phyloP scores from a whole-genome alignment of 1,284 basidiomycete genomes.

The Rhodotorula glutinis region DNA sequence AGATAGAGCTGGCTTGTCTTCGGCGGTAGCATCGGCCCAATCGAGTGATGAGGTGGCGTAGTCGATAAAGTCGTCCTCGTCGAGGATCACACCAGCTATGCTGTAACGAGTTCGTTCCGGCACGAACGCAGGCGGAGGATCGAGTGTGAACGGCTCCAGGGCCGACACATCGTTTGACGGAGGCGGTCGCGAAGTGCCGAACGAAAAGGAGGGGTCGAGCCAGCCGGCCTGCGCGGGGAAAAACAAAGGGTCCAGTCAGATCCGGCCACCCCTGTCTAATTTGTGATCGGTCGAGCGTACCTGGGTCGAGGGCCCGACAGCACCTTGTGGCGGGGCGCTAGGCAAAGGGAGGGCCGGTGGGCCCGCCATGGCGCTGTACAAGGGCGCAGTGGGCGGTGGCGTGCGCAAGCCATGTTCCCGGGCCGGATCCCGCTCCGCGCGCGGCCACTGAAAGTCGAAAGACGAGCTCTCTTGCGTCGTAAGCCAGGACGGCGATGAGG shows the following conservation, averaged over 20 bases:
- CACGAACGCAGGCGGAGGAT: not conserved
- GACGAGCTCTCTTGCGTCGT: too few species aligned
- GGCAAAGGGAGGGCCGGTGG: too few species aligned
- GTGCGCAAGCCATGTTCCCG: not conserved
- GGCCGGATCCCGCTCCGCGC: not conserved
- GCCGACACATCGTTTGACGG: not conserved
- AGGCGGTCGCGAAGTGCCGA: not conserved
- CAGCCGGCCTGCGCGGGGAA: too few species aligned
- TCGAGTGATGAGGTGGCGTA: not conserved
- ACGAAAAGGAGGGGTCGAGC: not conserved
- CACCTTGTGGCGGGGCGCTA: too few species aligned
- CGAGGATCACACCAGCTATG: slow-evolving; percentile 25
- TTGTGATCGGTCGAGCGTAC: not conserved
- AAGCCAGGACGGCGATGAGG: too few species aligned
- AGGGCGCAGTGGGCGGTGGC: not conserved
- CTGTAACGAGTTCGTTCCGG: slow-evolving; percentile 12
- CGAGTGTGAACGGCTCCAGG: not conserved
- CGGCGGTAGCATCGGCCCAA: not conserved
- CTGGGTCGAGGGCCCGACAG: too few species aligned
- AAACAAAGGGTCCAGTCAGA: not conserved
- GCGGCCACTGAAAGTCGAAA: not conserved
- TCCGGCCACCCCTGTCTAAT: too few species aligned
- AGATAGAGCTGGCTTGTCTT: not conserved
- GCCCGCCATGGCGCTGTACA: too few species aligned
- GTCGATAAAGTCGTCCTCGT: slow-evolving; percentile 26